Conservation (phyloP, 1,284 basidiomycete genomes). For the Meira miltonrushii region DNA sequence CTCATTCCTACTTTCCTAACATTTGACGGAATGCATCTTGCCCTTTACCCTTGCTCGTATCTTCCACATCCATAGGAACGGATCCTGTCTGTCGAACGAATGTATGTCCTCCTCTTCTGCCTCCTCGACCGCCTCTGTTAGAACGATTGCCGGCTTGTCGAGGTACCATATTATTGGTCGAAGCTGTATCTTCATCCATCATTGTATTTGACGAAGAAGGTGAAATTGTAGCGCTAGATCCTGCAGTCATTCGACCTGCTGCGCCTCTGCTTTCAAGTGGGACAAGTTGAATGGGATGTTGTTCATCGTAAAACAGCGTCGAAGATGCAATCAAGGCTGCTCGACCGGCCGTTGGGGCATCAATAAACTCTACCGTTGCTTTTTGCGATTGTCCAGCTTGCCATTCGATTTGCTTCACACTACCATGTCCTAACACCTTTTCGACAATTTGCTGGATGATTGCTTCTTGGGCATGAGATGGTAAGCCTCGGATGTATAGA, state of each 20-base stretch:
- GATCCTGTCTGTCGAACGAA: background rate
- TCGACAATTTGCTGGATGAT: constrained; percentile 49
- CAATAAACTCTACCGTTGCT: constrained; percentile 33
- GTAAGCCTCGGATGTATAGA: constrained; percentile 32
- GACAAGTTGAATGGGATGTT: constrained; percentile 7
- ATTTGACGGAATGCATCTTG: constrained; percentile 10
- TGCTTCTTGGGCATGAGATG: constrained; percentile 46
- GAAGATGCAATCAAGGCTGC: constrained; percentile 19
- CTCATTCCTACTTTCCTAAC: background rate
- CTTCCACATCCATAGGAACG: background rate
- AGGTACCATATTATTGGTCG: background rate
- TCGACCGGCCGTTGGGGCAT: constrained; percentile 25
- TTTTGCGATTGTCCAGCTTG: constrained; percentile 21
- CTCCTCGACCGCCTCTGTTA: background rate
- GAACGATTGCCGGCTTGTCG: background rate
- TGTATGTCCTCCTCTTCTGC: background rate
- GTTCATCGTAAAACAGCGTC: constrained; percentile 5
- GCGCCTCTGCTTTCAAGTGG: background rate
- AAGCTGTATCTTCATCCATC: no score
- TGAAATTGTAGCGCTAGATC: background rate
- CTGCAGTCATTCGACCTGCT: background rate
- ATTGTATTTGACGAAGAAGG: background rate
- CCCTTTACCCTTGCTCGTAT: background rate
- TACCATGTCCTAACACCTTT: constrained; percentile 22
- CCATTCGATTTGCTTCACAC: constrained; percentile 37